Conservation (phyloP, 2,329 filamentous ascomycete species). For the Fusarium sp. region DNA sequence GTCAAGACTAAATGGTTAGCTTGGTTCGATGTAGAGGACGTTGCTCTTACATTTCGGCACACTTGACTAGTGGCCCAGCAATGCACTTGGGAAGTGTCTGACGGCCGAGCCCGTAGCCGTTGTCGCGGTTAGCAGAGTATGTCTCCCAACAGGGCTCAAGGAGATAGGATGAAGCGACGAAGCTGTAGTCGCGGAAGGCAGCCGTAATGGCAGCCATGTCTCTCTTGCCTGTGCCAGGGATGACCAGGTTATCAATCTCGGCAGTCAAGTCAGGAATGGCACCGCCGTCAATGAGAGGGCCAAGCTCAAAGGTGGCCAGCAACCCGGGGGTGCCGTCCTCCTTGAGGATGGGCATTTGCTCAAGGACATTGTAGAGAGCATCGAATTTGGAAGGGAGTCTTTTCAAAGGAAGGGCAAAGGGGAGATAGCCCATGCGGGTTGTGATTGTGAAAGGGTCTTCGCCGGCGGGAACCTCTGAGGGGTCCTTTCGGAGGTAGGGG, state of each 20-base stretch:
- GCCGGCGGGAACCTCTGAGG: constrained; percentile 33
- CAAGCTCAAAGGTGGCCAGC: constrained; percentile 34
- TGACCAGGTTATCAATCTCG: constrained; percentile 37
- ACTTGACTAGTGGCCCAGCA: constrained; percentile 39
- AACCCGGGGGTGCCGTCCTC: constrained; percentile 32
- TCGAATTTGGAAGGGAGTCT: constrained; percentile 39
- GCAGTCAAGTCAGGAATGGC: constrained; percentile 35
- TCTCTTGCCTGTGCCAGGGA: constrained; percentile 30
- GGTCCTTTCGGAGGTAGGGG: constrained; percentile 38
- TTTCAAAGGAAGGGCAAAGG: constrained; percentile 32
- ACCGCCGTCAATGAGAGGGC: constrained; percentile 34
- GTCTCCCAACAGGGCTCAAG: constrained; percentile 40
- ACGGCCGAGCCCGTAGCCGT: constrained; percentile 33
- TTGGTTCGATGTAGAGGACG: fast-evolving
- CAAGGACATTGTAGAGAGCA: constrained; percentile 33
- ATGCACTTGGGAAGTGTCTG: constrained; percentile 40
- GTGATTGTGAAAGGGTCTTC: constrained; percentile 42
- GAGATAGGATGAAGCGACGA: constrained; percentile 37
- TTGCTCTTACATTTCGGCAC: constrained; percentile 34
- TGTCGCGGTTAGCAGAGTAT: constrained; percentile 30
- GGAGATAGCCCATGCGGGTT: constrained; percentile 38
- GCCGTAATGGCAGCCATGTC: constrained; percentile 41
- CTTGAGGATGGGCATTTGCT: constrained; percentile 42
- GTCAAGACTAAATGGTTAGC: constrained; percentile 28
- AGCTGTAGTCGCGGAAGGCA: constrained; percentile 39